Base-by-base conservation (phyloP, 257 asterid species). In the Paulownia fortunei region DNA sequence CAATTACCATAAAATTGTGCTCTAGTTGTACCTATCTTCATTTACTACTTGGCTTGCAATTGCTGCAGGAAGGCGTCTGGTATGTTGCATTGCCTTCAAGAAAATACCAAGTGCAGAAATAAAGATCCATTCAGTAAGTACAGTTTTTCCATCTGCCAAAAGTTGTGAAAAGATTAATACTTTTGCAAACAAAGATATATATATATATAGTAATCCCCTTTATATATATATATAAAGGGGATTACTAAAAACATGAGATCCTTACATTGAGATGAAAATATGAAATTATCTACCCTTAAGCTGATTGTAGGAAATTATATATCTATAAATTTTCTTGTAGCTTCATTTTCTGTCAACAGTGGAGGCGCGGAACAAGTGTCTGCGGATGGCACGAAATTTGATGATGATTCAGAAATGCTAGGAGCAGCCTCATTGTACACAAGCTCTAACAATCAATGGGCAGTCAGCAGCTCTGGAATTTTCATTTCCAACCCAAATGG, bases 381-480 rank as follows among this genome's bases (percentile, higher is more conserved):
- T 12, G 54, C 79, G 46, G 77, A 84, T 16, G 91, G 81, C 49
- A 24, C 66, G 54, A 61, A 66, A 32, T 90, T 74, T 42, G 92
- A 85, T 11, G 85, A 81, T 5, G 93, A 88, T 65, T 81, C 88
- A 3, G 89, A 88, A 82, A 72, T 61, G 23, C 69, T 90, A 16
- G 88, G 88, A 54, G 87, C 91, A 1, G 86, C 91, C 72, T 85
- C 91, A 26, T 68, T 83, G 78, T 85, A 82, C 88, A 74, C 79
- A 1, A 85, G 81, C 83, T 30, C 82, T 23, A 79, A 81, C 62
- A 79, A 69, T 27, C 82, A 58, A 60, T 90, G 90, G 91, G 89
- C 89, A 58, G 89, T 88, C 5, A 88, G 92, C 86, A 90, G 88
- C 81, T 75, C 86, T 0, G 96, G 91, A 15, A 36, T 79, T 44